Conservation (phyloP, 2,329 filamentous ascomycete genomes). For the Aspergillus hortae region DNA sequence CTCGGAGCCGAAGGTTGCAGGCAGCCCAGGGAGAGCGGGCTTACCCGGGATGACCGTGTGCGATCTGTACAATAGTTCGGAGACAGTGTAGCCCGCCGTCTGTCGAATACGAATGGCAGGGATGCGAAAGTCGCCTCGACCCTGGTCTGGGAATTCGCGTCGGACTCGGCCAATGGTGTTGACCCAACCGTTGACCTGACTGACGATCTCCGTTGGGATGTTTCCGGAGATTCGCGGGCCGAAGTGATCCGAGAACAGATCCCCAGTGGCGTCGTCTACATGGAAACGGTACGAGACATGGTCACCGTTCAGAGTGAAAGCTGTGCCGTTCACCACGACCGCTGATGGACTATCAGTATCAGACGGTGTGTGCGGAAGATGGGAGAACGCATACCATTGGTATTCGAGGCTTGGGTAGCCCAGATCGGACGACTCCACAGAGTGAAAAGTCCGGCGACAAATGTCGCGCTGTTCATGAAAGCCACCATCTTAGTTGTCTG, state of each 20-base stretch:
- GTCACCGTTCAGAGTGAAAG: slow-evolving; percentile 56
- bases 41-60: slow-evolving; percentile 57
- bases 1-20: slow-evolving; percentile 56
- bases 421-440: too few species aligned
- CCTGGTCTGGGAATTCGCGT: slow-evolving; percentile 64
- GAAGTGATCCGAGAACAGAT: slow-evolving; percentile 60
- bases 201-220: slow-evolving; percentile 38
- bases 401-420: too few species aligned
- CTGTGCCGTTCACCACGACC: slow-evolving; percentile 52
- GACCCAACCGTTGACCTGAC: slow-evolving; percentile 52
- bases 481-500: too few species aligned
- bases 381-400: too few species aligned
- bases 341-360: slow-evolving; percentile 22
- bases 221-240: slow-evolving; percentile 55
- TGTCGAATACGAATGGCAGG: slow-evolving; percentile 62
- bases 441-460: too few species aligned
- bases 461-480: too few species aligned
- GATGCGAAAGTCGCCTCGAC: slow-evolving; percentile 61
- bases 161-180: slow-evolving; percentile 49
- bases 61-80: slow-evolving; percentile 56
- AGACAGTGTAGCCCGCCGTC: slow-evolving; percentile 56
- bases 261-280: slow-evolving; percentile 53
- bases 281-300: slow-evolving; percentile 62
- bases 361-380: too few species aligned
- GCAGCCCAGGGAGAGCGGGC: slow-evolving; percentile 54